A percentile compares a stretch with the other conserved stretches of the same genome.
These are phyloP conservation scores for Saccharum spontaneum DNA, from an alignment of 176 grass and related monocot genomes.

Conservation along the genomic window DNA sequence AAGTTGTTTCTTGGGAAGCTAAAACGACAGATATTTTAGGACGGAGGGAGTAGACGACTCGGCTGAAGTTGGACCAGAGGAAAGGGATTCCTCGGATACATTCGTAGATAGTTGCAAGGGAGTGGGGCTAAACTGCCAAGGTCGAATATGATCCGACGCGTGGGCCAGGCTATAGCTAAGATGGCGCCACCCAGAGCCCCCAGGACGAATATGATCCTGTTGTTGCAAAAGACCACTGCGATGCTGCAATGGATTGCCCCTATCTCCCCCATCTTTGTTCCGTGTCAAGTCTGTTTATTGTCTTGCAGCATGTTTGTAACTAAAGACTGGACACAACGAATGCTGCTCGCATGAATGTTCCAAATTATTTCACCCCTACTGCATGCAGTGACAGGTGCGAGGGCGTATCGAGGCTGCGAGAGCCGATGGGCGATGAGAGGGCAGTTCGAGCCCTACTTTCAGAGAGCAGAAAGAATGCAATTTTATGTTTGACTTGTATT, in stretches of 20 bases:
- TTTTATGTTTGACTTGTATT: background rate
- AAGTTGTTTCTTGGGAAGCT: too few species aligned
- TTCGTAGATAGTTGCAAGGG: background rate
- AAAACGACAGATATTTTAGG: too few species aligned
- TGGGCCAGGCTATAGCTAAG: conserved; percentile 25
- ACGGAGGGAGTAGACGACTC: too few species aligned
- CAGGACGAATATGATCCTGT: conserved; percentile 30
- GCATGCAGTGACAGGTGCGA: background rate
- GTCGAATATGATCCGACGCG: conserved; percentile 11
- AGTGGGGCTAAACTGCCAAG: conserved; percentile 25
- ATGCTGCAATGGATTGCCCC: background rate
- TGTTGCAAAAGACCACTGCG: conserved; percentile 16
- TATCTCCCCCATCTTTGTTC: background rate
- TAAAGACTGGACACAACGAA: background rate
- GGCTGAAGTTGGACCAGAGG: conserved; percentile 1
- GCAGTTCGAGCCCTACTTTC: background rate
- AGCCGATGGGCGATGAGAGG: background rate
- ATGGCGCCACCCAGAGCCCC: background rate
- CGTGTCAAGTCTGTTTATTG: background rate
- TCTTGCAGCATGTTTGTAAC: background rate
- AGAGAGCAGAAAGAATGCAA: background rate
- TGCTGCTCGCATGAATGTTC: background rate
- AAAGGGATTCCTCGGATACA: conserved; percentile 9
- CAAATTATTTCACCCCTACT: background rate
- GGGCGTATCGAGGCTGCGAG: background rate